phyloP scores from a whole-genome alignment of 164 flowering plant genomes.

The Sedum album region DNA sequence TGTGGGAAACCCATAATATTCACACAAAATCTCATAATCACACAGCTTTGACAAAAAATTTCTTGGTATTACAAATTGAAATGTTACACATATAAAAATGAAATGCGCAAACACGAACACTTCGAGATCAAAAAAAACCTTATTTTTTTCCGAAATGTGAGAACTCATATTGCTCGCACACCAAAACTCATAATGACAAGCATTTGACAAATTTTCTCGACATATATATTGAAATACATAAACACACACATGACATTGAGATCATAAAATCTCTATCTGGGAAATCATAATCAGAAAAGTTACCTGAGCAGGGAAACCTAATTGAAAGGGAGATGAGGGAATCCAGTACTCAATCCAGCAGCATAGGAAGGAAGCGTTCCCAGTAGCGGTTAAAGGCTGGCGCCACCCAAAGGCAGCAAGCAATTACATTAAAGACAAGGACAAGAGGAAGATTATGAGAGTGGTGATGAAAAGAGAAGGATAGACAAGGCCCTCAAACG shows the following conservation, averaged over 20 bases:
- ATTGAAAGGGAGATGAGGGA: constrained; percentile 61
- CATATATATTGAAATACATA: too few species aligned
- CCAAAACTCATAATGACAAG: too few species aligned
- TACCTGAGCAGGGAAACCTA: constrained; percentile 86
- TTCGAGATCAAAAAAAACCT: neutral
- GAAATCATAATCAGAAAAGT: too few species aligned
- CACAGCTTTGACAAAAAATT: neutral
- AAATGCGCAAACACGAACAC: neutral
- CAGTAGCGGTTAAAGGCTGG: constrained; percentile 75
- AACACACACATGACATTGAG: too few species aligned
- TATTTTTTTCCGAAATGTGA: too few species aligned
- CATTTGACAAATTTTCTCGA: too few species aligned
- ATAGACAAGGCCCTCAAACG: constrained; percentile 20
- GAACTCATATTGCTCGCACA: too few species aligned
- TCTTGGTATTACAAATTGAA: neutral
- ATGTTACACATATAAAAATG: too few species aligned
- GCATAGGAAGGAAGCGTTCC: constrained; percentile 60
- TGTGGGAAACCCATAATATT: constrained; percentile 85
- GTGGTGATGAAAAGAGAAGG: constrained; percentile 32
- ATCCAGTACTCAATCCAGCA: constrained; percentile 50
- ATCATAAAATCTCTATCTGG: too few species aligned
- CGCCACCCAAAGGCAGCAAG: constrained; percentile 55
- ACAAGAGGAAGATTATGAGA: constrained; percentile 29
- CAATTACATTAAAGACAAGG: constrained; percentile 40
- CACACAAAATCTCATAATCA: constrained; percentile 46